Conservation (phyloP, 225 moss, liverwort and hornwort genomes). For the Sphagnum tenellum region DNA sequence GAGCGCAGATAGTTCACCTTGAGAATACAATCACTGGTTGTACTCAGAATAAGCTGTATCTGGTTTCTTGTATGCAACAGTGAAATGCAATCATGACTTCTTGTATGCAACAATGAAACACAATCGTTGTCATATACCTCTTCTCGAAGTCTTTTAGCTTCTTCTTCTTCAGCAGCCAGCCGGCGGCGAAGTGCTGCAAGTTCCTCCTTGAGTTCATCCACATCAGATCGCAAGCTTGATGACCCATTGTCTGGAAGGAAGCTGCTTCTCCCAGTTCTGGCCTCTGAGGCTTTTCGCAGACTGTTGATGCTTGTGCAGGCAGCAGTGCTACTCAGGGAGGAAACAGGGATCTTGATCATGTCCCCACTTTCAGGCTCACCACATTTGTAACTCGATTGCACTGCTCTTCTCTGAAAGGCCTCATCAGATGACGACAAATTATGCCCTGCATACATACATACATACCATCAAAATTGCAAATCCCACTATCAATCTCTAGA, state of each 20-base stretch:
- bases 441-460: too few relatives aligned
- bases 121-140: slow-evolving; percentile 15
- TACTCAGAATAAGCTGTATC: too few relatives aligned
- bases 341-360: slow-evolving; percentile 11
- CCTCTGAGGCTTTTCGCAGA: slow-evolving; percentile 36
- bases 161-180: slow-evolving; percentile 42
- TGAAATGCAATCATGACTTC: too few relatives aligned
- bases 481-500: neutral
- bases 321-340: slow-evolving; percentile 24
- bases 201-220: slow-evolving; percentile 48
- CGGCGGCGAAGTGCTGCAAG: slow-evolving; percentile 39
- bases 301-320: slow-evolving; percentile 44
- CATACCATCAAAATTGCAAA: slow-evolving; percentile 9
- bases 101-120: too few relatives aligned
- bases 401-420: slow-evolving; percentile 6
- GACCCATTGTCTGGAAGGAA: slow-evolving; percentile 33
- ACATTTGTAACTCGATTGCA: slow-evolving; percentile 4
- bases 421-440: neutral
- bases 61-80: too few relatives aligned
- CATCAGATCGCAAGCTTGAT: slow-evolving; percentile 30
- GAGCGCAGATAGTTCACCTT: slow-evolving; percentile 47
- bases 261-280: slow-evolving; percentile 23
- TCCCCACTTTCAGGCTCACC: slow-evolving; percentile 26
- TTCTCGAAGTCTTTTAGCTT: slow-evolving; percentile 49
- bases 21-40: neutral